These are phyloP conservation scores for Penicillium freii DNA, from an alignment of 2,329 filamentous ascomycete species.

Conservation along the genomic window DNA sequence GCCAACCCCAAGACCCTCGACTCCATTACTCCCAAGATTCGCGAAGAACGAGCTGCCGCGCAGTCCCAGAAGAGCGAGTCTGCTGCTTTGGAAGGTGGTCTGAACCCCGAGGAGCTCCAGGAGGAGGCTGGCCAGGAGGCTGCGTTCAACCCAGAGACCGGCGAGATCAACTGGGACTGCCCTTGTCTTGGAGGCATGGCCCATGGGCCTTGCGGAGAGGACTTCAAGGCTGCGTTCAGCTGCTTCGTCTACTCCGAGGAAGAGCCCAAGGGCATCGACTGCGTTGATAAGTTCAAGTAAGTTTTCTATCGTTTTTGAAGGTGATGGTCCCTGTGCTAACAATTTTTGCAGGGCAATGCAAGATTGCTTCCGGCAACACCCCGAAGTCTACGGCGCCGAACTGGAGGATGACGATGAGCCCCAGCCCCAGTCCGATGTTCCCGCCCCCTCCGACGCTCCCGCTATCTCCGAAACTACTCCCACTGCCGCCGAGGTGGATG, in stretches of 20 bases:
- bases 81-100: conserved; percentile 19
- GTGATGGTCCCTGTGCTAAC: conserved; percentile 27
- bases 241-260: conserved; percentile 96
- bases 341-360: conserved; percentile 75
- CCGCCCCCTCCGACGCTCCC: conserved; percentile 31
- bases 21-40: conserved; percentile 60
- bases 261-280: conserved; percentile 96
- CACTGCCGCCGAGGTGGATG: conserved; percentile 27
- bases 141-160: conserved; percentile 96
- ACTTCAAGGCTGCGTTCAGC: conserved; percentile 94
- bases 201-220: conserved; percentile 87
- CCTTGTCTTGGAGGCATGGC: conserved; percentile 98
- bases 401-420: conserved; percentile 68
- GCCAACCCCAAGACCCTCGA: conserved; percentile 64
- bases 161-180: conserved; percentile 99
- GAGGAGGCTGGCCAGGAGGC: conserved; percentile 82
- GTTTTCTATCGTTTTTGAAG: conserved; percentile 35
- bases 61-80: conserved; percentile 10
- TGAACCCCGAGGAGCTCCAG: conserved; percentile 60
- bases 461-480: conserved; percentile 22
- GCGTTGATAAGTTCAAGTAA: conserved; percentile 95
- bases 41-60: conserved; percentile 28
- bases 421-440: conserved; percentile 37
- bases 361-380: conserved; percentile 89
- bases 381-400: conserved; percentile 89